A percentile compares a stretch with the other conserved stretches of the same genome.
Evolutionary conservation across 2,329 filamentous ascomycete genomes (phyloP).

Genomic region (Dendryphion nanum): DNA sequence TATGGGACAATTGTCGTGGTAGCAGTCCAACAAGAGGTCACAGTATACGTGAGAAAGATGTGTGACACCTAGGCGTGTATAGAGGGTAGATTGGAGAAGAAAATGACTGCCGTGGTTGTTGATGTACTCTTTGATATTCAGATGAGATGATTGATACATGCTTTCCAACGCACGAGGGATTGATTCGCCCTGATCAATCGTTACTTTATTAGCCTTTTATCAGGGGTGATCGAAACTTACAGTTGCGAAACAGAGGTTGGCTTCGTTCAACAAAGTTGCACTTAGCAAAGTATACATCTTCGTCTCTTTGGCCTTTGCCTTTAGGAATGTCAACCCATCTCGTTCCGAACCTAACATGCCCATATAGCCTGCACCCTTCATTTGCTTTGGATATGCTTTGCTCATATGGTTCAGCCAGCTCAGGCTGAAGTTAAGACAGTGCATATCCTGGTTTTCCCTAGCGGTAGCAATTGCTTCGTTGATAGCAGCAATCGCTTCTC

Average conservation of each 20-base stretch:
- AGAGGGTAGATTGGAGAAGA: slow-evolving; percentile 69
- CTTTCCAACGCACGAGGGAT: slow-evolving; percentile 67
- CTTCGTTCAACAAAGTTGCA: slow-evolving; percentile 80
- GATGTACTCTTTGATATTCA: slow-evolving; percentile 76
- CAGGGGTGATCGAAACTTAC: slow-evolving; percentile 61
- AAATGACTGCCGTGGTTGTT: slow-evolving; percentile 73
- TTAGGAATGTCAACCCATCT: slow-evolving; percentile 79
- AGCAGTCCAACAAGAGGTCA: slow-evolving; percentile 74
- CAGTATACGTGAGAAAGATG: slow-evolving; percentile 61
- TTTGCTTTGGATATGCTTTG: slow-evolving; percentile 77
- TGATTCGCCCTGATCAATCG: slow-evolving; percentile 58
- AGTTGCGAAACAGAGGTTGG: slow-evolving; percentile 72
- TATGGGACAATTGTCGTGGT: slow-evolving; percentile 62
- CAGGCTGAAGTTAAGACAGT: slow-evolving; percentile 89
- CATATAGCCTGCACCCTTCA: slow-evolving; percentile 66
- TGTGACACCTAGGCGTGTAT: slow-evolving; percentile 67
- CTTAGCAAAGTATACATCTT: slow-evolving; percentile 84
- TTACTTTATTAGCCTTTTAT: too few relatives aligned
- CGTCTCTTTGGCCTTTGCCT: slow-evolving; percentile 79
- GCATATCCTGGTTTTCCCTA: slow-evolving; percentile 86
- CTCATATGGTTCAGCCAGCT: slow-evolving; percentile 96
- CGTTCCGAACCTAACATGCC: slow-evolving; percentile 75
- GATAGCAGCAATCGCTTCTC: slow-evolving; percentile 90
- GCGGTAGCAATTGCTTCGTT: slow-evolving; percentile 94
- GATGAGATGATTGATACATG: slow-evolving; percentile 76